Percentiles rank a stretch among this genome's conserved stretches.
Conservation (phyloP, 306 rosid genomes). For the Ormosia emarginata region DNA sequence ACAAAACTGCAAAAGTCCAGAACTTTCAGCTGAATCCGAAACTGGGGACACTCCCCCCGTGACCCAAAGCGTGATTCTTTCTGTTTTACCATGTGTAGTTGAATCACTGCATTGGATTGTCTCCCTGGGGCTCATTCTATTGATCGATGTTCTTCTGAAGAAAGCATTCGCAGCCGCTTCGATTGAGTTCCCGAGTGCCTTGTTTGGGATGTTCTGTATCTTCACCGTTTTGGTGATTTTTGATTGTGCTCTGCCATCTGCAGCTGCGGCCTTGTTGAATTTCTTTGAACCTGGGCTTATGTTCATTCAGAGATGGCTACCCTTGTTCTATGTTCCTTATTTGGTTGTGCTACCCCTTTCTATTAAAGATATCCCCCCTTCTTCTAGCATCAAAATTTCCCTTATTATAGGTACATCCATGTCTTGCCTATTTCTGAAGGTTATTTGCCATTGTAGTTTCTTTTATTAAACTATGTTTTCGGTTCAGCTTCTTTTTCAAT, state of each 20-base stretch:
- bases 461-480: not conserved
- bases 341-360: constrained; percentile 78
- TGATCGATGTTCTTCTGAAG: constrained; percentile 50
- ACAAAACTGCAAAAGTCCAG: constrained; percentile 19
- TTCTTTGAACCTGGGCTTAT: constrained; percentile 78
- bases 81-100: not conserved
- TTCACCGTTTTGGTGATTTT: constrained; percentile 51
- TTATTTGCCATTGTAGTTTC: not conserved
- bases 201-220: constrained; percentile 88
- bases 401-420: constrained; percentile 51
- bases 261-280: constrained; percentile 46
- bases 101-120: constrained; percentile 48
- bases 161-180: constrained; percentile 56
- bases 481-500: not conserved
- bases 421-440: not conserved
- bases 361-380: constrained; percentile 59
- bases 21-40: constrained; percentile 29
- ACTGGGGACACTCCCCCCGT: constrained; percentile 39
- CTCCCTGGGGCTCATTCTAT: constrained; percentile 59
- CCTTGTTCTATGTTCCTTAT: constrained; percentile 80
- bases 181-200: constrained; percentile 76
- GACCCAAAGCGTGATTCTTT: constrained; percentile 37
- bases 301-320: constrained; percentile 85
- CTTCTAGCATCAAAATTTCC: constrained; percentile 70
- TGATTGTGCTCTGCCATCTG: constrained; percentile 54